Evolutionary conservation across 306 rosid genomes (phyloP).

Genomic region (Lotus japonicus): DNA sequence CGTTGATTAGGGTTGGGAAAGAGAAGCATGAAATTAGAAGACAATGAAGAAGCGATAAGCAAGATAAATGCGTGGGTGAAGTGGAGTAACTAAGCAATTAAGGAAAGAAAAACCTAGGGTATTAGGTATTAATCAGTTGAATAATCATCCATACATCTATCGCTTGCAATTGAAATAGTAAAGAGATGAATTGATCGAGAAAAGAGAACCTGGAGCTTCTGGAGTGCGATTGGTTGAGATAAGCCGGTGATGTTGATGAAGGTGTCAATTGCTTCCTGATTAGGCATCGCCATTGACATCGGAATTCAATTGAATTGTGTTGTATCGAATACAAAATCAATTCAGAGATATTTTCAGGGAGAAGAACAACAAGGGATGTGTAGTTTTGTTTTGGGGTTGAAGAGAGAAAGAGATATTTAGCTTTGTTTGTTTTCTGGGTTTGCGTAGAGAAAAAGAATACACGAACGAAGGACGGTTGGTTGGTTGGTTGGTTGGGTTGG

Average conservation of each 20-base stretch:
- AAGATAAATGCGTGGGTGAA: not conserved
- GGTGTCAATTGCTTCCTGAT: constrained; percentile 71
- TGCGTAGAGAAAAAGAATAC: no score
- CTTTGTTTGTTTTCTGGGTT: no score
- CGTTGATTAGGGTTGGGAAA: not conserved
- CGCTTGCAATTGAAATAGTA: not conserved
- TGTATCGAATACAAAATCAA: not conserved
- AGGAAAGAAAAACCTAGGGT: constrained; percentile 16
- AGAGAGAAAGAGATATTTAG: no score
- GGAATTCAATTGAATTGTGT: no score
- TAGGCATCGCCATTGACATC: constrained; percentile 73
- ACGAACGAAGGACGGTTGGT: no score
- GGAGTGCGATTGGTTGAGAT: constrained; percentile 55
- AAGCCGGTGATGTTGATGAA: constrained; percentile 75
- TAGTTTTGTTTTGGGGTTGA: no score
- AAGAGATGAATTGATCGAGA: not conserved
- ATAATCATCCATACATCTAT: not conserved
- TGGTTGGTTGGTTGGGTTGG: no score
- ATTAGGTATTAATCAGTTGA: not conserved
- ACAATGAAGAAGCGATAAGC: not conserved
- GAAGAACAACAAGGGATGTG: no score
- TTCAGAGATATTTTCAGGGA: not conserved
- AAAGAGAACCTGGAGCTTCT: constrained; percentile 48
- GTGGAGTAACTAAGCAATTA: not conserved
- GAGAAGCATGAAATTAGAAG: not conserved